Percentiles rank a stretch among this genome's conserved stretches.
Evolutionary conservation across 1,284 basidiomycete species (phyloP).

Genomic region (Ceratobasidium sp.): DNA sequence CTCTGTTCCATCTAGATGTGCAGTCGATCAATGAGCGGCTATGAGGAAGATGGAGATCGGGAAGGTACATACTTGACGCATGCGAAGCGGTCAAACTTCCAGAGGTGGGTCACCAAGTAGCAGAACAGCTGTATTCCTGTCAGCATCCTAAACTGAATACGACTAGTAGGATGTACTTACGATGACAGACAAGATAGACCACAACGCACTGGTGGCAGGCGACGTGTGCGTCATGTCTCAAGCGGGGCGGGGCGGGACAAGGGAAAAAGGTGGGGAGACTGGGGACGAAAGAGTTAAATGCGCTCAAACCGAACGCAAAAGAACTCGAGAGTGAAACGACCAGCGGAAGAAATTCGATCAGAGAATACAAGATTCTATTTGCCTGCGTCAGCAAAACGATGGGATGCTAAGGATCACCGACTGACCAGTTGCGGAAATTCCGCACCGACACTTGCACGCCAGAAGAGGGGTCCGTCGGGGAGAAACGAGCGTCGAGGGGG

Average conservation of each 20-base stretch:
- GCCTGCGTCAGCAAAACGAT: not conserved
- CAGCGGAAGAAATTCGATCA: constrained; percentile 24
- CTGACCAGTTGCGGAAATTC: too few relatives aligned
- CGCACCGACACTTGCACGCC: not conserved
- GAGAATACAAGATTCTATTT: constrained; percentile 16
- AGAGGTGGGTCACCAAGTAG: constrained; percentile 45
- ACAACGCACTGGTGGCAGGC: constrained; percentile 44
- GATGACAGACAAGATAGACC: constrained; percentile 45
- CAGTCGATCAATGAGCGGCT: not conserved
- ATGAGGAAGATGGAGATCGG: not conserved
- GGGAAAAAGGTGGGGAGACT: not conserved
- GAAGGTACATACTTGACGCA: constrained; percentile 43
- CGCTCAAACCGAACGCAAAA: not conserved
- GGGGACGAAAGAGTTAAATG: not conserved
- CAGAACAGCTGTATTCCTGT: constrained; percentile 15
- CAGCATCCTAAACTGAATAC: not conserved
- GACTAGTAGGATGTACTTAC: constrained; percentile 30
- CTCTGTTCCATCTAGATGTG: constrained; percentile 34
- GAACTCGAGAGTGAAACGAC: constrained; percentile 18
- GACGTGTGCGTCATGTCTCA: constrained; percentile 45
- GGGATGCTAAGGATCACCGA: too few relatives aligned
- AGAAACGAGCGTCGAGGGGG: not conserved
- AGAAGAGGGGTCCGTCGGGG: not conserved
- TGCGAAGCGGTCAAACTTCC: constrained; percentile 47
- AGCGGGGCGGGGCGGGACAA: not conserved